Evolutionary conservation across 371 early-diverging fungal species (phyloP).

Genomic region (Mortierella sp.): DNA sequence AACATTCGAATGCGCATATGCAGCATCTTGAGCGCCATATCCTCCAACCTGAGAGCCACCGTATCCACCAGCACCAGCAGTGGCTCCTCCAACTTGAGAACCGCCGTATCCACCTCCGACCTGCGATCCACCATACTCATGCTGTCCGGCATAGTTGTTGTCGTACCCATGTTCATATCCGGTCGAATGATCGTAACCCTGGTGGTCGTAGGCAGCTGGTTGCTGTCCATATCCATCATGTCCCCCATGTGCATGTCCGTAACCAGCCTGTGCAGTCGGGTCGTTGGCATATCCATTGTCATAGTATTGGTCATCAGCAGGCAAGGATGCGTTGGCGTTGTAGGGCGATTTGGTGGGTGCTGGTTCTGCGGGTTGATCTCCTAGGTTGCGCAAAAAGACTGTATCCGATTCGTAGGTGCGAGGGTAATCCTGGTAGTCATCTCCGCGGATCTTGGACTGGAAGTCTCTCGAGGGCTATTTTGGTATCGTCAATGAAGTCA

Average conservation of each 20-base stretch:
- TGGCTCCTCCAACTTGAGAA: constrained; percentile 47
- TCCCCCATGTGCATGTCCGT: constrained; percentile 26
- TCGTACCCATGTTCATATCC: constrained; percentile 42
- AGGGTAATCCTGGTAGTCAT: constrained; percentile 56
- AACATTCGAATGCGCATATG: constrained; percentile 46
- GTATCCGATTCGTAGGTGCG: constrained; percentile 50
- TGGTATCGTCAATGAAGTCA: not conserved
- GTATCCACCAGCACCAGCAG: constrained; percentile 49
- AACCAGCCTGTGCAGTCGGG: constrained; percentile 15
- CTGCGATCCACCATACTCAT: constrained; percentile 47
- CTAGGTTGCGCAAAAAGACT: constrained; percentile 44
- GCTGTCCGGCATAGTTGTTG: constrained; percentile 15
- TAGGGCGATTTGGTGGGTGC: constrained; percentile 52
- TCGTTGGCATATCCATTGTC: constrained; percentile 37
- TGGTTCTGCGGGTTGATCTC: constrained; percentile 45
- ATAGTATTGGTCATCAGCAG: constrained; percentile 49
- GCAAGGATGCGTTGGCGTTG: constrained; percentile 19
- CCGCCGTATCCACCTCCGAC: constrained; percentile 43
- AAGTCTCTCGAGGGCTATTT: constrained; percentile 50
- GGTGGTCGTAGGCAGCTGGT: constrained; percentile 32
- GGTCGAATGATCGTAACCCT: constrained; percentile 17
- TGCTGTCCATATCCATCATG: constrained; percentile 24
- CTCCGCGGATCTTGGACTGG: constrained; percentile 56
- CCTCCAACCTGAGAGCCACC: constrained; percentile 44
- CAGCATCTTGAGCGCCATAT: constrained; percentile 35